A percentile compares a stretch with the other conserved stretches of the same genome.
Evolutionary conservation across 2,329 filamentous ascomycete species (phyloP).

Genomic region (Colletotrichum echinochloae): DNA sequence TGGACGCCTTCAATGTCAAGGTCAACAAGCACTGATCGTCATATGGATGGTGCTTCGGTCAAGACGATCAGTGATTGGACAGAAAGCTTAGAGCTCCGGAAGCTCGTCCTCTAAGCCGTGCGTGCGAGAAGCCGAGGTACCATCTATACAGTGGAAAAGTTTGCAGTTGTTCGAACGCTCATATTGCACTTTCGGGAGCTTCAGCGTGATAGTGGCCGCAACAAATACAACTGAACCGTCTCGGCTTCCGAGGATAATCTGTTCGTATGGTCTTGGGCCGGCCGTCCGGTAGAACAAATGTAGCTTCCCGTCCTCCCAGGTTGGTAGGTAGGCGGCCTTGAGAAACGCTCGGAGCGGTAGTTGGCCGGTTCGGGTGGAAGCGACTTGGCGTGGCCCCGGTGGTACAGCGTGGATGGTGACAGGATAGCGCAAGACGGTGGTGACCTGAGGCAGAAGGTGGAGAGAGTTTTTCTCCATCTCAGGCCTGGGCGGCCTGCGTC

Average conservation of each 20-base stretch:
- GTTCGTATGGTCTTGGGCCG: background rate
- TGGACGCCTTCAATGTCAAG: background rate
- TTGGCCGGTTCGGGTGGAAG: conserved; percentile 30
- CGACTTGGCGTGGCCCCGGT: conserved; percentile 22
- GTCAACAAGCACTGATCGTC: background rate
- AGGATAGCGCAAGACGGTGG: conserved; percentile 5
- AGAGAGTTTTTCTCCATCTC: conserved; percentile 15
- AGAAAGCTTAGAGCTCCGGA: background rate
- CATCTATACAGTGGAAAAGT: background rate
- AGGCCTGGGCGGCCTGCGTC: conserved; percentile 26
- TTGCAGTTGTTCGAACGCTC: background rate
- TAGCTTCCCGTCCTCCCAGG: background rate
- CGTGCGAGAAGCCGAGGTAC: background rate
- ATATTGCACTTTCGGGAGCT: too few species aligned
- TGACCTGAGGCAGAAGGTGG: conserved; percentile 38
- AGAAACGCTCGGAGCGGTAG: conserved; percentile 28
- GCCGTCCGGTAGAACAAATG: background rate
- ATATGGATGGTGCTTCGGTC: background rate
- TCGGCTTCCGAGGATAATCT: too few species aligned
- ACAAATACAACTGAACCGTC: too few species aligned
- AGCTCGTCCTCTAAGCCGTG: background rate
- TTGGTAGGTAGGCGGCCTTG: background rate
- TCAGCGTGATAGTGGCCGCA: background rate
- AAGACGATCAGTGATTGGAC: background rate
- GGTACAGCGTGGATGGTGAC: conserved; percentile 3